Percentiles rank a stretch among this genome's conserved stretches.
phyloP scores from a whole-genome alignment of 306 rosid genomes.

The Cotoneaster glaucophyllus region DNA sequence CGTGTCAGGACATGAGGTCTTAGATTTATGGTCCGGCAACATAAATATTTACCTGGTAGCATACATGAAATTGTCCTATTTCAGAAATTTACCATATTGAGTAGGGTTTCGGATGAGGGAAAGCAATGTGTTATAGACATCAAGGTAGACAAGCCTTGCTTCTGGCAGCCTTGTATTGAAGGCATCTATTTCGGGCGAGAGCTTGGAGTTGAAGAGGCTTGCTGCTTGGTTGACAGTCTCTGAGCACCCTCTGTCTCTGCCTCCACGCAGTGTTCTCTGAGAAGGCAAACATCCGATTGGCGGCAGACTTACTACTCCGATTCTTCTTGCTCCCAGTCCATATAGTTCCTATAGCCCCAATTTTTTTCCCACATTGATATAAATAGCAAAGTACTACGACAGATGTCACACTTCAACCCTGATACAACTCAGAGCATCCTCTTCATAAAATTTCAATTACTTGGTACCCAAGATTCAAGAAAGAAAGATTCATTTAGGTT shows the following conservation, averaged over 20 bases:
- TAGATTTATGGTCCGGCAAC: not conserved
- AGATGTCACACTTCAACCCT: not conserved
- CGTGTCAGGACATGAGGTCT: not conserved
- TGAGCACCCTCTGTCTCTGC: slow-evolving; percentile 35
- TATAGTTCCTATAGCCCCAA: slow-evolving; percentile 41
- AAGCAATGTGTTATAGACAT: slow-evolving; percentile 31
- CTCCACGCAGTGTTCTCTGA: slow-evolving; percentile 61
- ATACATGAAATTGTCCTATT: too few species aligned
- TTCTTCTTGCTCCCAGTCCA: slow-evolving; percentile 58
- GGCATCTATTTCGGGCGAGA: slow-evolving; percentile 21
- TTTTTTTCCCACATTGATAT: not conserved
- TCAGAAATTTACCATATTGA: slow-evolving; percentile 34
- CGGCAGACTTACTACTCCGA: slow-evolving; percentile 46
- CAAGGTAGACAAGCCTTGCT: slow-evolving; percentile 56
- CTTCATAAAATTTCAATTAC: not conserved
- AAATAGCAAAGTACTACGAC: not conserved
- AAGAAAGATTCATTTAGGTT: too few species aligned
- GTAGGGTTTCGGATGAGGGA: slow-evolving; percentile 43
- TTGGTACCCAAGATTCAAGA: too few species aligned
- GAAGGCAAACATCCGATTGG: slow-evolving; percentile 65
- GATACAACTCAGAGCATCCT: not conserved
- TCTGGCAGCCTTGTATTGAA: slow-evolving; percentile 28
- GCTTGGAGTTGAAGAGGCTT: slow-evolving; percentile 54
- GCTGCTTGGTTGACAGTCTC: slow-evolving; percentile 45
- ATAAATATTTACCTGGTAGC: not conserved